These are phyloP conservation scores for Teratosphaeria pseudoeucalypti DNA, from an alignment of 2,329 filamentous ascomycete species.

Conservation along the genomic window DNA sequence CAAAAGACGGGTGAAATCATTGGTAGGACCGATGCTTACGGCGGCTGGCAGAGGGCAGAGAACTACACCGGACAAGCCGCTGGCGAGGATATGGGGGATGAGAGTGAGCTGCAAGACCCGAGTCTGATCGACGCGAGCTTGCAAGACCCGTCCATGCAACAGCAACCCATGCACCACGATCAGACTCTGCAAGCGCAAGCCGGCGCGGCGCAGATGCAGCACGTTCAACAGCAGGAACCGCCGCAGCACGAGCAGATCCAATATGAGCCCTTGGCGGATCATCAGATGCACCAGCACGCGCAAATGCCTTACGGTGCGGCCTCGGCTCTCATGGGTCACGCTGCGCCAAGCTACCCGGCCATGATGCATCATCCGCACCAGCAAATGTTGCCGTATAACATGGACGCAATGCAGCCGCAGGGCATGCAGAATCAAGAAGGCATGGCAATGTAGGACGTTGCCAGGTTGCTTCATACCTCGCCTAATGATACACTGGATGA, in stretches of 20 bases:
- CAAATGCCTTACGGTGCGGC: conserved; percentile 15
- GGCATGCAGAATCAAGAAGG: conserved; percentile 1
- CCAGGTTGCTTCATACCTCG: neutral
- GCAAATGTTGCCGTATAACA: conserved; percentile 18
- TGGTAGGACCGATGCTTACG: conserved; percentile 21
- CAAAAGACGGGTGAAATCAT: conserved; percentile 29
- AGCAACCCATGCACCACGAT: neutral
- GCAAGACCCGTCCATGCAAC: neutral
- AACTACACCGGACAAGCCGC: conserved; percentile 25
- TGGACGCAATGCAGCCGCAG: conserved; percentile 7
- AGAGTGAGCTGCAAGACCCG: conserved; percentile 11
- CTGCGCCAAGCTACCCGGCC: conserved; percentile 14
- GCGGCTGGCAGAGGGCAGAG: conserved; percentile 23
- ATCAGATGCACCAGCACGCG: conserved; percentile 3
- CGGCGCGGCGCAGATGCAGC: neutral
- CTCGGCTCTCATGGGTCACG: conserved; percentile 1
- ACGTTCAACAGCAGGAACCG: neutral
- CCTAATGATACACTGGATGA: neutral
- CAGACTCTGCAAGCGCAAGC: neutral
- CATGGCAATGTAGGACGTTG: conserved; percentile 1
- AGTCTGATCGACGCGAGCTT: neutral
- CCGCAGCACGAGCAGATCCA: conserved; percentile 14
- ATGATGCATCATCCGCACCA: conserved; percentile 12
- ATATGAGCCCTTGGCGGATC: conserved; percentile 16
- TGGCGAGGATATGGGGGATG: conserved; percentile 17